phyloP scores from a whole-genome alignment of 257 asterid species.

The Hygrophila difformis region DNA sequence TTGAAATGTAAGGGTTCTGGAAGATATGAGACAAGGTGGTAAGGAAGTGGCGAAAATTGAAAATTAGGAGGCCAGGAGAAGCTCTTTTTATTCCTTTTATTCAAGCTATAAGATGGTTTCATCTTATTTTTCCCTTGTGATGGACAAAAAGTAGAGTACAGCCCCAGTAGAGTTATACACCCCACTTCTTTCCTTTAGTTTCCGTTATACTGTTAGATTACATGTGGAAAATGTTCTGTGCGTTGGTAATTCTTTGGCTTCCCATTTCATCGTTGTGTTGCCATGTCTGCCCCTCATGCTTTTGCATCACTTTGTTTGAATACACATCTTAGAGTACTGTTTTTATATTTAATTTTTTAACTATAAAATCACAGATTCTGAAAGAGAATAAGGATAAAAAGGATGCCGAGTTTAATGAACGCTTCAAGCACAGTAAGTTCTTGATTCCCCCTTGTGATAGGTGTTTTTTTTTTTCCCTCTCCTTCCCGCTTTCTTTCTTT shows the following conservation, averaged over 20 bases:
- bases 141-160: no score
- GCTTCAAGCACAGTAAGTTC: conserved; percentile 84
- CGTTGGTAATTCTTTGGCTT: neutral
- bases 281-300: neutral
- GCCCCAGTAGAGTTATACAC: no score
- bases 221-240: no score
- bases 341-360: neutral
- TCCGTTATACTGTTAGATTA: neutral
- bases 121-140: no score
- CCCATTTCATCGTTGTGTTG: conserved; percentile 4
- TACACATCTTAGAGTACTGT: neutral
- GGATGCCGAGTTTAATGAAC: conserved; percentile 92
- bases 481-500: neutral
- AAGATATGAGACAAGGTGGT: no score
- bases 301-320: neutral
- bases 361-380: conserved; percentile 42
- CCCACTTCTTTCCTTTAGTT: no score
- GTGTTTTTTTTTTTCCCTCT: neutral
- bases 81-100: no score
- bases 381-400: conserved; percentile 89
- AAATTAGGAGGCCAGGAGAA: no score
- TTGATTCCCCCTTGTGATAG: neutral
- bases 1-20: no score
- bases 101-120: no score
- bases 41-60: no score